Conservation (phyloP, 306 rosid species). For the Bauhinia variegata region DNA sequence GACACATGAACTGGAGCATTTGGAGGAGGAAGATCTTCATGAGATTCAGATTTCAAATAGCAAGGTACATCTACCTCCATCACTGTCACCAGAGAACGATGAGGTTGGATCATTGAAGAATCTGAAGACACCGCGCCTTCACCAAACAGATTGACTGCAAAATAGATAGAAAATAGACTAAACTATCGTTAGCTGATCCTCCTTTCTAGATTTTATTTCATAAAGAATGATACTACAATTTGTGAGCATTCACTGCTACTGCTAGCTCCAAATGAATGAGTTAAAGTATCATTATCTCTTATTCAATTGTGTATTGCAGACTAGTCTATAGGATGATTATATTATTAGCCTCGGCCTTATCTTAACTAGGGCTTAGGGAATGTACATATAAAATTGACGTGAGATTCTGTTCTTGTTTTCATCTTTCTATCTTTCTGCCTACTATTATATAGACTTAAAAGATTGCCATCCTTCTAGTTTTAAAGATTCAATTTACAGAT, state of each 20-base stretch:
- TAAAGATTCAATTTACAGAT: too few relatives aligned
- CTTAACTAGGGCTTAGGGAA: conserved; percentile 4
- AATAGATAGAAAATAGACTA: conserved; percentile 50
- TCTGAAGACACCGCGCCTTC: conserved; percentile 32
- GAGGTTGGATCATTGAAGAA: conserved; percentile 40
- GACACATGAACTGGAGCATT: not conserved
- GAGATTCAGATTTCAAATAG: not conserved
- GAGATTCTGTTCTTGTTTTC: too few relatives aligned
- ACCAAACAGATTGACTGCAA: conserved; percentile 56
- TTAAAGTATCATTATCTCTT: not conserved
- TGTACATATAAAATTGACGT: not conserved
- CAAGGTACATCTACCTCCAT: not conserved
- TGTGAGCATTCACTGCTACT: conserved; percentile 3
- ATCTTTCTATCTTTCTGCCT: too few relatives aligned
- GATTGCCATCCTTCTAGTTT: too few relatives aligned
- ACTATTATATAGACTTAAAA: too few relatives aligned
- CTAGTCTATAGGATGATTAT: not conserved
- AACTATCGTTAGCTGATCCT: conserved; percentile 28
- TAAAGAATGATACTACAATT: not conserved
- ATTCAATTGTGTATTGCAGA: not conserved
- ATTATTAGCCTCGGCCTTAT: not conserved
- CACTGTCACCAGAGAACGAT: conserved; percentile 52
- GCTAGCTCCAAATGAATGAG: not conserved
- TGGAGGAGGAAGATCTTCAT: conserved; percentile 19
- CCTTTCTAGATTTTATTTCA: not conserved